These are phyloP conservation scores for Cardamine occulta DNA, from an alignment of 345 rosid genomes.

Conservation along the genomic window DNA sequence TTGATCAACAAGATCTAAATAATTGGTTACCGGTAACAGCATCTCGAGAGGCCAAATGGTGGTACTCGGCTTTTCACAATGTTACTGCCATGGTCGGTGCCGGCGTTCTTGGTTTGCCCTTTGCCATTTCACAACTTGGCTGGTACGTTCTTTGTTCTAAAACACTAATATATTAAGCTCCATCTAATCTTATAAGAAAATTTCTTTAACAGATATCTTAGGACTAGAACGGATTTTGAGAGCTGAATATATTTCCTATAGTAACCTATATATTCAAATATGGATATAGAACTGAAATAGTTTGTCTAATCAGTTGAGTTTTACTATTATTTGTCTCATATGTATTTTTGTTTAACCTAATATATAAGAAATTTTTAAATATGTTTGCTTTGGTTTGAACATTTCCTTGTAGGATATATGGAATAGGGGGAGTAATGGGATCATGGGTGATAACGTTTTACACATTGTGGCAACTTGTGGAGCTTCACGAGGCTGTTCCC, in stretches of 20 bases:
- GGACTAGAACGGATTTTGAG: not conserved
- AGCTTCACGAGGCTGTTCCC: constrained; percentile 71
- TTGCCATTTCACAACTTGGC: constrained; percentile 7
- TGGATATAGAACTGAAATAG: not conserved
- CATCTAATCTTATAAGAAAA: not conserved
- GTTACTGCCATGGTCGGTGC: constrained; percentile 1
- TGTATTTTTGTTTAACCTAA: not conserved
- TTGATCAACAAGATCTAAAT: not conserved
- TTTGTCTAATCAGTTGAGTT: no score
- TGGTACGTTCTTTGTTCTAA: not conserved
- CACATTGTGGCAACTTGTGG: constrained; percentile 15
- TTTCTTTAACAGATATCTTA: not conserved
- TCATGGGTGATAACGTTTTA: not conserved
- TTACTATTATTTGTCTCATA: not conserved
- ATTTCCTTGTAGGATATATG: not conserved
- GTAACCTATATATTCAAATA: not conserved
- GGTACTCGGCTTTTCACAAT: not conserved
- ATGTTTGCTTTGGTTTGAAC: not conserved
- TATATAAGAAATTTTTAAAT: no score
- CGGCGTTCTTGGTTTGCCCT: constrained; percentile 2
- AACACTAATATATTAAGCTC: not conserved
- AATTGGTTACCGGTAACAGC: constrained; percentile 2
- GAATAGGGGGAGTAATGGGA: not conserved
- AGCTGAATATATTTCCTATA: not conserved
- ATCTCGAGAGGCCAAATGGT: not conserved